Evolutionary conservation across 2,329 filamentous ascomycete genomes (phyloP).

Genomic region (Zymoseptoria pseudotritici): DNA sequence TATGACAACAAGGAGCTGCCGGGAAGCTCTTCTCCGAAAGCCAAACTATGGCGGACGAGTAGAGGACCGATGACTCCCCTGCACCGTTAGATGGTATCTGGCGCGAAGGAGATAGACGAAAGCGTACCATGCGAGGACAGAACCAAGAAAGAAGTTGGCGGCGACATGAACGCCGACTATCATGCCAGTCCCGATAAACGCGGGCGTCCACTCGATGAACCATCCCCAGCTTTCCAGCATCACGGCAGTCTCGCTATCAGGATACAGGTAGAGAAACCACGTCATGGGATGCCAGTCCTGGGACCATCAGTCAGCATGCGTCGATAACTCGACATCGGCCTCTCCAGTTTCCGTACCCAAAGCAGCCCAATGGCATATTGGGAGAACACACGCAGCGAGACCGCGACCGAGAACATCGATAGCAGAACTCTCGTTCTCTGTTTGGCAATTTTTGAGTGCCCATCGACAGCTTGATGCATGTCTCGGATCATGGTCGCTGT

Average conservation of each 20-base stretch:
- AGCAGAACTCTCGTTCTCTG: slow-evolving; percentile 52
- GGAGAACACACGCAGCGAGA: slow-evolving; percentile 50
- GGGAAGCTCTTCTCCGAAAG: slow-evolving; percentile 42
- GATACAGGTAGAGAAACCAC: slow-evolving; percentile 50
- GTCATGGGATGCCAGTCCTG: slow-evolving; percentile 39
- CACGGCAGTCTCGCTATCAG: slow-evolving; percentile 46
- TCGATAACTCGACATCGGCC: too few species aligned
- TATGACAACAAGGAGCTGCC: slow-evolving; percentile 35
- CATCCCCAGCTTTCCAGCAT: slow-evolving; percentile 56
- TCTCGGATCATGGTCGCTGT: slow-evolving; percentile 55
- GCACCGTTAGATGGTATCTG: too few species aligned
- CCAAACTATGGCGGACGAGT: slow-evolving; percentile 46
- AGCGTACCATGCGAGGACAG: slow-evolving; percentile 49
- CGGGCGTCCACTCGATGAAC: slow-evolving; percentile 53
- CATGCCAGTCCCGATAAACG: slow-evolving; percentile 54
- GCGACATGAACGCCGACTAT: slow-evolving; percentile 53
- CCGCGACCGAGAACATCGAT: slow-evolving; percentile 44
- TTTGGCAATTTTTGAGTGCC: slow-evolving; percentile 46
- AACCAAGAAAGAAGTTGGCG: slow-evolving; percentile 51
- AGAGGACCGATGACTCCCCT: slow-evolving; percentile 51
- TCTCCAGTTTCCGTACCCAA: too few species aligned
- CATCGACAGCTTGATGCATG: slow-evolving; percentile 51
- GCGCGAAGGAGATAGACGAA: too few species aligned
- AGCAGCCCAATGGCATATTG: slow-evolving; percentile 55
- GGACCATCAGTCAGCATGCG: too few species aligned